Evolutionary conservation across 495 filamentous ascomycete genomes (phyloP).

Genomic region (Neurospora sp.): DNA sequence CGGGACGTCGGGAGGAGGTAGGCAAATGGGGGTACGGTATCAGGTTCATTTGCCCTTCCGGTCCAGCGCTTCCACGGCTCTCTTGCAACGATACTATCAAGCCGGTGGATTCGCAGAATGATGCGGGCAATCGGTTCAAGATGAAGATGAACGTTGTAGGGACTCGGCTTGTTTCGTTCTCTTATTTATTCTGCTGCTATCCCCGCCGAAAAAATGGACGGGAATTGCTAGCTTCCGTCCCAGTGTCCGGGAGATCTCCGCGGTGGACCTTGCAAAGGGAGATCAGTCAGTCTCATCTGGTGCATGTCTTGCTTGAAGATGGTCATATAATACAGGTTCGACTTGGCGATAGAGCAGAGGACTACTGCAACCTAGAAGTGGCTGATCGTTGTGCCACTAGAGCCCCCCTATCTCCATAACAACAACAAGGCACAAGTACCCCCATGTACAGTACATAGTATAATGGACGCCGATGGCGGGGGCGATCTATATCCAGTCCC

Average conservation of each 20-base stretch:
- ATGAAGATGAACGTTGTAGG: neutral
- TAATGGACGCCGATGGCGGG: neutral
- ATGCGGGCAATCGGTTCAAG: neutral
- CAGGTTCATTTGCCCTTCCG: neutral
- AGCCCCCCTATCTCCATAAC: neutral
- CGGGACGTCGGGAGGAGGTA: neutral
- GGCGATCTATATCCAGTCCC: neutral
- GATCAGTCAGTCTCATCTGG: neutral
- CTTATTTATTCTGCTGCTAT: neutral
- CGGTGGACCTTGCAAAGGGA: neutral
- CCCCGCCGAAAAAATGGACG: neutral
- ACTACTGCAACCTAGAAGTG: neutral
- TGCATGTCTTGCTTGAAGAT: neutral
- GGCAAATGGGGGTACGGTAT: neutral
- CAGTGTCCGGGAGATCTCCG: neutral
- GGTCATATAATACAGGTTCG: neutral
- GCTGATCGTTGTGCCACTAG: neutral
- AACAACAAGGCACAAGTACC: neutral
- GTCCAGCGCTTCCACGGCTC: neutral
- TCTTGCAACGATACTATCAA: neutral
- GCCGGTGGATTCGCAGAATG: neutral
- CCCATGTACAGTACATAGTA: neutral
- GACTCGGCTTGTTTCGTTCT: neutral
- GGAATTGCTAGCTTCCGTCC: neutral
- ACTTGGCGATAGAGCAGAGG: neutral